phyloP scores from a whole-genome alignment of 139 green algal species.

The Coelastrella sp. region DNA sequence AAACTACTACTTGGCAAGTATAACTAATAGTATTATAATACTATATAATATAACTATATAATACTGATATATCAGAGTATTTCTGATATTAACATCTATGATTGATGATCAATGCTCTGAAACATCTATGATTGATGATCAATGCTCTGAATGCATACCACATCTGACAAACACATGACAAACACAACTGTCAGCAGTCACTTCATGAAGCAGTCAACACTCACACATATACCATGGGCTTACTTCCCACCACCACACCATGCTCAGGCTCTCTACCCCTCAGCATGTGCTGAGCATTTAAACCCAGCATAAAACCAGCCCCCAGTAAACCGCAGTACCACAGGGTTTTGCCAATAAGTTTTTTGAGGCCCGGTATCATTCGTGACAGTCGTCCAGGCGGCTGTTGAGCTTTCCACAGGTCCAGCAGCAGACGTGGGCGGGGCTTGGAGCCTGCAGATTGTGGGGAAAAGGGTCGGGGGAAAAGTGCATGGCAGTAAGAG shows the following conservation, averaged over 20 bases:
- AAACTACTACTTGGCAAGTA: too few species aligned
- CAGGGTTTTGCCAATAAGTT: neutral
- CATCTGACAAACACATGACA: too few species aligned
- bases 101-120: too few species aligned
- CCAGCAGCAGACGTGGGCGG: neutral
- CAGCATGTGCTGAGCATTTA: neutral
- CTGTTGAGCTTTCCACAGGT: conserved; percentile 2
- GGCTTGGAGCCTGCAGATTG: neutral
- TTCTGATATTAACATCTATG: too few species aligned
- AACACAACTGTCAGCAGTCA: too few species aligned
- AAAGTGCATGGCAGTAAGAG: too few species aligned
- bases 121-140: too few species aligned
- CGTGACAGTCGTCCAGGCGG: conserved; percentile 2
- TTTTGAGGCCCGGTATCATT: neutral
- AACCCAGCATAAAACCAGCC: neutral
- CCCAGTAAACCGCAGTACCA: neutral
- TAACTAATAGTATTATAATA: too few species aligned
- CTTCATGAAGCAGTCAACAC: neutral
- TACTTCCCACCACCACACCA: neutral
- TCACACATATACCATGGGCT: neutral
- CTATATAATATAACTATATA: too few species aligned
- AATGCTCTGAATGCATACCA: too few species aligned
- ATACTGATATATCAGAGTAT: too few species aligned
- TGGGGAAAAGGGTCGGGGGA: neutral
- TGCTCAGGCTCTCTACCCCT: too few species aligned